Evolutionary conservation across 192 early-diverging fungal genomes (phyloP).

Genomic region (Podila horticola): DNA sequence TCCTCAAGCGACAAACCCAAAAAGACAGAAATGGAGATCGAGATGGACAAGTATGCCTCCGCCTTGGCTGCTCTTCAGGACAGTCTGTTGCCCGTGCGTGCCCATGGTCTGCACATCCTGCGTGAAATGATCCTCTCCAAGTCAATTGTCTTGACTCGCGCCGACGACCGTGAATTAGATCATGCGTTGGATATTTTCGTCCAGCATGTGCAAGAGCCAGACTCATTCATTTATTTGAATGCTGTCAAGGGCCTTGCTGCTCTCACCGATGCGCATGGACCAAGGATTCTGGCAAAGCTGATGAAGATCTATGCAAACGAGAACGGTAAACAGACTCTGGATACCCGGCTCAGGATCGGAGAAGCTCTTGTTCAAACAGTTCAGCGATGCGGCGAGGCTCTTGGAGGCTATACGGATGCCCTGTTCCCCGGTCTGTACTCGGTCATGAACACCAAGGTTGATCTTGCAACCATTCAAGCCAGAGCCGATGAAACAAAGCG

Average conservation of each 20-base stretch:
- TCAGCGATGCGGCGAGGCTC: conserved; percentile 80
- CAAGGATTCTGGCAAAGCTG: conserved; percentile 73
- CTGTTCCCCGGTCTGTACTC: conserved; percentile 37
- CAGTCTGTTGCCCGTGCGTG: conserved; percentile 85
- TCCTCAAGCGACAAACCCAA: conserved; percentile 4
- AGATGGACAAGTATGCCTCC: conserved; percentile 69
- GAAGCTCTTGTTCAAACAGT: conserved; percentile 91
- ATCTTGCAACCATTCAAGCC: conserved; percentile 8
- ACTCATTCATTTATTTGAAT: conserved; percentile 95
- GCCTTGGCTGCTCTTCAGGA: conserved; percentile 83
- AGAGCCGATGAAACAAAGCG: conserved; percentile 18
- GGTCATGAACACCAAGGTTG: conserved; percentile 45
- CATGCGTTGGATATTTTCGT: conserved; percentile 81
- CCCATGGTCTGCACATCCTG: conserved; percentile 86
- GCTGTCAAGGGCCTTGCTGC: conserved; percentile 88
- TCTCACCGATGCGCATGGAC: conserved; percentile 83
- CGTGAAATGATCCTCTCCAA: conserved; percentile 81
- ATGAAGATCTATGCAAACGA: conserved; percentile 70
- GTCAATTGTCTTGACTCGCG: conserved; percentile 61
- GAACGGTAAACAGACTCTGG: conserved; percentile 54
- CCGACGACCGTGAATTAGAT: conserved; percentile 58
- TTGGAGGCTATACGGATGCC: conserved; percentile 74
- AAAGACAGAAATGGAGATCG: conserved; percentile 47
- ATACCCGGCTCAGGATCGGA: conserved; percentile 83
- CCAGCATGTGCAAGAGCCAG: conserved; percentile 77